phyloP scores from a whole-genome alignment of 2,329 filamentous ascomycete species.

The Paracoccidioides lutzii region DNA sequence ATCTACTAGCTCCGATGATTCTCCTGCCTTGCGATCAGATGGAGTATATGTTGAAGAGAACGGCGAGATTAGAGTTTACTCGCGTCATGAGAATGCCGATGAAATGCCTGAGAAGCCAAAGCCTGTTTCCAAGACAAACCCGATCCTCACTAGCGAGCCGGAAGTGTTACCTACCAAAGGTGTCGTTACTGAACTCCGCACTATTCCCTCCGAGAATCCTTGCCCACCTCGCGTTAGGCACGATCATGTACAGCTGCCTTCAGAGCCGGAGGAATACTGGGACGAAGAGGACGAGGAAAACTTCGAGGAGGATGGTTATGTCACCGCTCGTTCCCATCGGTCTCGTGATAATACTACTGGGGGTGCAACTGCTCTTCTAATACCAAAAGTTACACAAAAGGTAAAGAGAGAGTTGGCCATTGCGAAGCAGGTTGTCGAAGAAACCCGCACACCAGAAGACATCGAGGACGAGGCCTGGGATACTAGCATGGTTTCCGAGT shows the following conservation, averaged over 20 bases:
- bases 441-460: slow-evolving; percentile 55
- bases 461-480: slow-evolving; percentile 84
- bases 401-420: slow-evolving; percentile 59
- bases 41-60: slow-evolving; percentile 19
- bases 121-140: neutral
- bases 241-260: slow-evolving; percentile 19
- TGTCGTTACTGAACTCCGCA: neutral
- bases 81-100: neutral
- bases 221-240: slow-evolving; percentile 11
- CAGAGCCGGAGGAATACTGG: slow-evolving; percentile 60
- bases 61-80: slow-evolving; percentile 16
- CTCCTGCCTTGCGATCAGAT: slow-evolving; percentile 15
- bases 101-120: neutral
- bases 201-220: slow-evolving; percentile 12
- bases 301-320: slow-evolving; percentile 55
- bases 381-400: slow-evolving; percentile 58
- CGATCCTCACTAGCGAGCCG: neutral
- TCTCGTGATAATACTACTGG: slow-evolving; percentile 64
- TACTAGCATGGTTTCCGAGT: slow-evolving; percentile 95
- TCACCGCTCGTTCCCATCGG: slow-evolving; percentile 64
- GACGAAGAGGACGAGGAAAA: slow-evolving; percentile 67
- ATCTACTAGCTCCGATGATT: slow-evolving; percentile 10
- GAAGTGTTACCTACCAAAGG: neutral
- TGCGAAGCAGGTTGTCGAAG: slow-evolving; percentile 54
- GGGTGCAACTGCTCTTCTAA: slow-evolving; percentile 52